phyloP scores from a whole-genome alignment of 352 stramenopile species.

The Phytophthora chlamydospora region DNA sequence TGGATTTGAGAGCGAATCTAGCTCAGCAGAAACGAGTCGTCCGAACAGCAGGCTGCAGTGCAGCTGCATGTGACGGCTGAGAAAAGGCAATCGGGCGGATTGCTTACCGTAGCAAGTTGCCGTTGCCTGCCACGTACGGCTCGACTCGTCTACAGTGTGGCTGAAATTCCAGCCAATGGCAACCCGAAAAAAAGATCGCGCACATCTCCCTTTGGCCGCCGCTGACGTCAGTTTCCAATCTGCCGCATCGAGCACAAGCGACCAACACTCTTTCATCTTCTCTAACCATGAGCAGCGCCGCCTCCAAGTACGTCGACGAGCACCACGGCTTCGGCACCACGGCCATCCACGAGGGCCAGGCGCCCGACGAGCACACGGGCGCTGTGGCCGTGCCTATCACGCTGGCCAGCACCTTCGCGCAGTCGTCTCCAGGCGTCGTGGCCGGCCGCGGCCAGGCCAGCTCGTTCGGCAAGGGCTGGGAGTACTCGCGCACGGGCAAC shows the following conservation, averaged over 20 bases:
- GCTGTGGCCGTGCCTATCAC: slow-evolving; percentile 92
- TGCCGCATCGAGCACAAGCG: slow-evolving; percentile 17
- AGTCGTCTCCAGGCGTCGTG: slow-evolving; percentile 77
- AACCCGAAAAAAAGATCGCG: slow-evolving; percentile 4
- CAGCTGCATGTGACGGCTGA: background rate
- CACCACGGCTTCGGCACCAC: slow-evolving; percentile 85
- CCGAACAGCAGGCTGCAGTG: background rate
- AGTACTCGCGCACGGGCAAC: slow-evolving; percentile 96
- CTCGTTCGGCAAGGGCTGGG: slow-evolving; percentile 96
- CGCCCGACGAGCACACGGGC: slow-evolving; percentile 74
- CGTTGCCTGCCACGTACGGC: too few relatives aligned
- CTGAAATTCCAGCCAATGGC: too few relatives aligned
- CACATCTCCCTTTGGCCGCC: too few relatives aligned
- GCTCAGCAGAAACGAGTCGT: slow-evolving; percentile 1
- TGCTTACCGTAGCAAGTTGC: background rate
- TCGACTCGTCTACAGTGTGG: too few relatives aligned
- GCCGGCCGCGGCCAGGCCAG: slow-evolving; percentile 76
- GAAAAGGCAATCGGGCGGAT: background rate
- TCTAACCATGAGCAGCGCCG: slow-evolving; percentile 50
- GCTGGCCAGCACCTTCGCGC: slow-evolving; percentile 91
- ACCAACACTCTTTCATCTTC: background rate
- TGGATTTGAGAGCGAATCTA: slow-evolving; percentile 14
- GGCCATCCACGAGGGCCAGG: slow-evolving; percentile 86
- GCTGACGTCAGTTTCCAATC: slow-evolving; percentile 30
- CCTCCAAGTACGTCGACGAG: slow-evolving; percentile 70